Evolutionary conservation across 164 flowering plant species (phyloP), one percentile per base, ranked within the genome.

Genomic region (Chimonanthus salicifolius): DNA sequence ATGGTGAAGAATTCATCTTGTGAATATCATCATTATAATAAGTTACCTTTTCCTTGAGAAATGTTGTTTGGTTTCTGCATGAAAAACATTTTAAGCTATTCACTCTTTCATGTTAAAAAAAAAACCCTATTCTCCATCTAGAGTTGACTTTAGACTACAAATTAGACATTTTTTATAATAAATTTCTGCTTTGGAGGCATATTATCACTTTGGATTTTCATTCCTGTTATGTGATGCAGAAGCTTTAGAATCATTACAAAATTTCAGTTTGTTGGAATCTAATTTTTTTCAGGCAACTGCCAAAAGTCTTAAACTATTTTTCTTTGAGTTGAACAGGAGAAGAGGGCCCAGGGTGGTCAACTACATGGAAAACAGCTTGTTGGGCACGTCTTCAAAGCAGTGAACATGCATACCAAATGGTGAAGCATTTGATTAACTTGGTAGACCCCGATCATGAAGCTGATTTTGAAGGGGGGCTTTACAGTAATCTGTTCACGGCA

Each of bases 311-410:
- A 33, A 66, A 66, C 6, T 13, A 45, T 66, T 15, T 66, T 58
- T 16, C 51, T 6, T 50, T 51, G 48, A 71, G 33, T 45, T 72
- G 71, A 21, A 68, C 87, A 93, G 98, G 98, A 64, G 98, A 87
- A 76, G 97, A 91, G 0, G 98, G 97, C 68, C 98, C 98, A 21
- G 98, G 98, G 68, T 94, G 98, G 98, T 94, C 98, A 50, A 92
- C 97, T 21, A 79, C 88, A 63, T 94, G 98, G 98, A 94, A 94
- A 82, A 78, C 77, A 74, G 82, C 90, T 64, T 63, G 88, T 33
- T 91, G 98, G 97, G 97, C 97, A 9, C 94, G 90, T 54, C 90
- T 94, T 76, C 92, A 78, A 63, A 84, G 82, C 78, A 88, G 92
- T 68, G 92, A 87, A 76, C 87, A 87, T 79, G 89, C 97, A 72